Evolutionary conservation across 2,329 filamentous ascomycete species (phyloP), one percentile per base, ranked within the genome.

Genomic region (Truncatella angustata): DNA sequence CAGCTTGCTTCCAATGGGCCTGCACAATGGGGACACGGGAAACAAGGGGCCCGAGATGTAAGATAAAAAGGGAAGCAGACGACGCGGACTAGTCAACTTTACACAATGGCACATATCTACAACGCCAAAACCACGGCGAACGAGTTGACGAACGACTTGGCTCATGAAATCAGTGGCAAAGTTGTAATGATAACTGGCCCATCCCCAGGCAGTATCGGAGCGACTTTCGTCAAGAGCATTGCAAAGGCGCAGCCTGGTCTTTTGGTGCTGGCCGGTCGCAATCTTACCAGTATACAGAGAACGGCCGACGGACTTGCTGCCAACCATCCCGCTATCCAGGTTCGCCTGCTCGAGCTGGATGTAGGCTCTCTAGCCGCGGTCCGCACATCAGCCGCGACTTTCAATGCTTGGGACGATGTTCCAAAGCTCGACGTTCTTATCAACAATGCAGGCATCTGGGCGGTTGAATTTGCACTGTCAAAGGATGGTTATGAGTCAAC

Each of bases 201-300:
- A 23, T 69, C 71, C 4, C 70, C 68, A 4, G 63, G 64, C 47
- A 64, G 69, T 21, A 62, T 77, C 12, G 73, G 74, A n/a, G 65
- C 66, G 24, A 52, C 56, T 5, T 74, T 73, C 43, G 64, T 67
- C 28, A 51, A 63, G 12, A 57, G 66, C 35, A 63, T 78, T 37
- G 75, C 76, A 18, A 59, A 67, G 10, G 69, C 68, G 24, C 60
- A 67, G 1, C 74, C 77, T 0, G 55, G 61, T 2, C 60, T 71
- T 23, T 71, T 81, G 50, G 74, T 77, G 47, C 70, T 79, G 23
- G 73, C 69, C 5, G 74, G 75, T 26, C 77, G 78, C 52, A 74
- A 65, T 42, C 48, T 60, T 4, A 48, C 63, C 12, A 80, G 77
- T 50, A 54, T 73, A 4, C 61, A 70, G 18, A 61, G 67, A 1